A percentile compares a stretch with the other conserved stretches of the same genome.
Conservation (phyloP, 2,329 filamentous ascomycete genomes). For the Aspergillus ochraceoroseus region DNA sequence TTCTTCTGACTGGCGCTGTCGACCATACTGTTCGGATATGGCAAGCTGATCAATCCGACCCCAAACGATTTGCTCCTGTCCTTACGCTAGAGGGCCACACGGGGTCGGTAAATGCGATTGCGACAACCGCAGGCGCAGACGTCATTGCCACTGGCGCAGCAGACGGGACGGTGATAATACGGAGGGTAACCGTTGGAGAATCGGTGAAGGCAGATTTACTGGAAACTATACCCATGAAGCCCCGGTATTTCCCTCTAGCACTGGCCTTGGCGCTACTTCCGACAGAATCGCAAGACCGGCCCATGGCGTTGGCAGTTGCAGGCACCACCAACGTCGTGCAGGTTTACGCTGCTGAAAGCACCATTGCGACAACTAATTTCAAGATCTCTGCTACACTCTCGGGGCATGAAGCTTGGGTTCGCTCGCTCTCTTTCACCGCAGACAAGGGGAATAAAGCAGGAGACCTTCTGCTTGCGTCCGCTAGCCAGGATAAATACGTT, state of each 20-base stretch:
- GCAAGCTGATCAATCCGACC: constrained; percentile 32
- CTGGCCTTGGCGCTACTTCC: constrained; percentile 63
- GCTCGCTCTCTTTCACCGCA: constrained; percentile 71
- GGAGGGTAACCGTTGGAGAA: constrained; percentile 54
- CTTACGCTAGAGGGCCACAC: constrained; percentile 61
- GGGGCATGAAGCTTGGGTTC: constrained; percentile 93
- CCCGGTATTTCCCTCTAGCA: constrained; percentile 76
- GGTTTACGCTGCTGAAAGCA: constrained; percentile 60
- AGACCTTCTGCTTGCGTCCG: constrained; percentile 80
- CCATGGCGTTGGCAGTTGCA: constrained; percentile 69
- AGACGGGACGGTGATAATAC: constrained; percentile 60
- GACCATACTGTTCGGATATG: constrained; percentile 71
- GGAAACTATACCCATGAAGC: constrained; percentile 67
- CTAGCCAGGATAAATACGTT: constrained; percentile 96
- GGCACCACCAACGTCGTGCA: constrained; percentile 81
- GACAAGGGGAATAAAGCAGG: constrained; percentile 53
- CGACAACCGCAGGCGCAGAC: constrained; percentile 43
- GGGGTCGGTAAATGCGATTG: constrained; percentile 66
- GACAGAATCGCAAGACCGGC: constrained; percentile 43
- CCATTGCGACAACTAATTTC: constrained; percentile 50
- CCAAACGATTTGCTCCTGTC: constrained; percentile 39
- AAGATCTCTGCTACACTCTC: constrained; percentile 68
- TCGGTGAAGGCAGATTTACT: constrained; percentile 47
- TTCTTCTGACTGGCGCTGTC: constrained; percentile 73
- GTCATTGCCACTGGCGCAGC: constrained; percentile 58